Percentiles rank a stretch among this genome's conserved stretches.
phyloP scores from a whole-genome alignment of 202 grass and related monocot species.

The Bolboschoenoplectus hybrid region DNA sequence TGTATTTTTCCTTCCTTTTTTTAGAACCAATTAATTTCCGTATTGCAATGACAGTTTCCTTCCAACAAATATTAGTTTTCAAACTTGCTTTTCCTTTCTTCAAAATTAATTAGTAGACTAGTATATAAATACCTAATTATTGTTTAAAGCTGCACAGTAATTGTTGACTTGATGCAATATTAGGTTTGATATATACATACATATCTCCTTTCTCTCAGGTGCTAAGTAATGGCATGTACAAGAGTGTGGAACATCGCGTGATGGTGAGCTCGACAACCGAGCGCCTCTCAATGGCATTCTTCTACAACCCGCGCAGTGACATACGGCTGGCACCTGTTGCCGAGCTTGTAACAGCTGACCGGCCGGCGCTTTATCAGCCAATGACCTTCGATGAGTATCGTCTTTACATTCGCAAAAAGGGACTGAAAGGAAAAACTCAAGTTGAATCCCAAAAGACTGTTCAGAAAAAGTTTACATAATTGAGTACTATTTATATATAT shows the following conservation, averaged over 20 bases:
- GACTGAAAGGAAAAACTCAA: constrained; percentile 67
- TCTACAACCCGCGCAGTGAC: constrained; percentile 92
- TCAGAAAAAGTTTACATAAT: neutral
- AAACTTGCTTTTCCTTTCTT: neutral
- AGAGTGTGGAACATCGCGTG: constrained; percentile 88
- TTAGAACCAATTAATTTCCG: neutral
- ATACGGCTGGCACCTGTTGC: constrained; percentile 52
- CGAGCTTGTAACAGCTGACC: constrained; percentile 51
- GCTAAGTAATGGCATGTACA: constrained; percentile 77
- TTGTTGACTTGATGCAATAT: neutral
- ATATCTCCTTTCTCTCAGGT: constrained; percentile 45
- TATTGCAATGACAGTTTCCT: neutral
- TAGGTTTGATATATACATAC: neutral
- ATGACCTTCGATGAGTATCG: constrained; percentile 95
- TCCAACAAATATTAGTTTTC: neutral
- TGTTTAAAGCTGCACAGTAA: too few species aligned
- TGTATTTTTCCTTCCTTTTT: neutral
- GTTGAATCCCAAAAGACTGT: constrained; percentile 51
- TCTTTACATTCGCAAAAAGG: constrained; percentile 58
- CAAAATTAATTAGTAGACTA: neutral
- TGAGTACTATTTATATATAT: neutral
- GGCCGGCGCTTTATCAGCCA: constrained; percentile 55
- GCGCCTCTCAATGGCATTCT: constrained; percentile 75
- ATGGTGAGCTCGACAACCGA: constrained; percentile 56
- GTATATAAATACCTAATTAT: too few species aligned